These are phyloP conservation scores for Ambrosiella xylebori DNA, from an alignment of 2,329 filamentous ascomycete genomes.

Conservation along the genomic window DNA sequence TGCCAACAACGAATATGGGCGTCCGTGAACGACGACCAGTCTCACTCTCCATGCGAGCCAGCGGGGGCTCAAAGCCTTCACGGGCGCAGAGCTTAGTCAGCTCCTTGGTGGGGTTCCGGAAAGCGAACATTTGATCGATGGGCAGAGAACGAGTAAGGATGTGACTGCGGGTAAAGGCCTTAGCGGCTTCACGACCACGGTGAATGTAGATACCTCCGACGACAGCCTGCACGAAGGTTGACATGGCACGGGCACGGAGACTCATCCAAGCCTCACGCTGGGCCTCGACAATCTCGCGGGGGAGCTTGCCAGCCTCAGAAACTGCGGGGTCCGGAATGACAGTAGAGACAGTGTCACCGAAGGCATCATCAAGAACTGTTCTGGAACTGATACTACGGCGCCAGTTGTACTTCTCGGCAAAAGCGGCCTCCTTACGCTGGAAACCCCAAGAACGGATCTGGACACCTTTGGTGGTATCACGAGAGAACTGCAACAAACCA, in stretches of 20 bases:
- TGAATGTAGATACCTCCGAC: slow-evolving; percentile 77
- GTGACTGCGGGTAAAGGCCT: slow-evolving; percentile 69
- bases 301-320: slow-evolving; percentile 12
- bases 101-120: slow-evolving; percentile 70
- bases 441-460: slow-evolving; percentile 32
- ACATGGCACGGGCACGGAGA: slow-evolving; percentile 57
- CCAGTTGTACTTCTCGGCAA: slow-evolving; percentile 33
- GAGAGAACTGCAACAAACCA: slow-evolving; percentile 67
- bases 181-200: slow-evolving; percentile 58
- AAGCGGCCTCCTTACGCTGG: slow-evolving; percentile 31
- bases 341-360: slow-evolving; percentile 44
- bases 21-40: slow-evolving; percentile 71
- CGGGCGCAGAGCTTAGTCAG: slow-evolving; percentile 66
- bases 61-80: slow-evolving; percentile 74
- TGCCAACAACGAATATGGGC: slow-evolving; percentile 84
- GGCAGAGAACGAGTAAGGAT: slow-evolving; percentile 66
- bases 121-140: slow-evolving; percentile 62
- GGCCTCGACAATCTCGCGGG: slow-evolving; percentile 12
- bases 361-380: slow-evolving; percentile 68
- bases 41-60: slow-evolving; percentile 77
- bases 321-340: slow-evolving; percentile 13
- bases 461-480: slow-evolving; percentile 27
- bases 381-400: slow-evolving; percentile 58
- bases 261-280: slow-evolving; percentile 31
- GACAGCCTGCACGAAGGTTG: slow-evolving; percentile 66